Evolutionary conservation across 73 alveolate genomes (phyloP).

Genomic region (Uronychia setigera): DNA sequence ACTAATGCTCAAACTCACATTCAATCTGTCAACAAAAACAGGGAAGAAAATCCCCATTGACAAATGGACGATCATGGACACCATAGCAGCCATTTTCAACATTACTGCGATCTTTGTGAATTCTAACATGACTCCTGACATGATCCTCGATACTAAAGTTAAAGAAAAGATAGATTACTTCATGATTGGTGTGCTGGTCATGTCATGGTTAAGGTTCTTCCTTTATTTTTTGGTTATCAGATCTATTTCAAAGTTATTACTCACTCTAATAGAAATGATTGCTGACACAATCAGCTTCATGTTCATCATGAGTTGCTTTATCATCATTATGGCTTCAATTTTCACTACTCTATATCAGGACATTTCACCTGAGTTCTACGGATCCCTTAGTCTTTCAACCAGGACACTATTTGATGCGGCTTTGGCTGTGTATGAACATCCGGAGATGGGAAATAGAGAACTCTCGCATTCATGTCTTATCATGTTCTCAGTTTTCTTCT

Average conservation of each 20-base stretch:
- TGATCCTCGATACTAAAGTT: conserved; percentile 10
- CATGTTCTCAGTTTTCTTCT: conserved; percentile 32
- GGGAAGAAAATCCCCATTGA: conserved; percentile 16
- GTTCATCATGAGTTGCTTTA: conserved; percentile 54
- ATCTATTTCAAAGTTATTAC: conserved; percentile 47
- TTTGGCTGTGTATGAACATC: conserved; percentile 35
- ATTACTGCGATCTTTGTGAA: conserved; percentile 17
- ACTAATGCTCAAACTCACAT: conserved; percentile 15
- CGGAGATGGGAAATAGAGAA: conserved; percentile 23
- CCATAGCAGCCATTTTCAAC: conserved; percentile 20
- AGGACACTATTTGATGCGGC: conserved; percentile 51
- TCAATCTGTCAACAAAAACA: conserved; percentile 18
- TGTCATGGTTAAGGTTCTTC: conserved; percentile 56
- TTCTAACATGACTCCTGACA: conserved; percentile 11
- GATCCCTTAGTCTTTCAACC: conserved; percentile 32
- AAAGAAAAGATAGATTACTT: conserved; percentile 49
- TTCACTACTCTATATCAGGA: conserved; percentile 59
- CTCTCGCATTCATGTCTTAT: conserved; percentile 27
- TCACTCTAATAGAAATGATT: conserved; percentile 50
- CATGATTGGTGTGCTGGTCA: conserved; percentile 45
- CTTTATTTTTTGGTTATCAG: conserved; percentile 51
- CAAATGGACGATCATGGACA: conserved; percentile 54
- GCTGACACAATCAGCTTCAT: conserved; percentile 43
- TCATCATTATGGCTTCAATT: conserved; percentile 49
- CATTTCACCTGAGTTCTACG: conserved; percentile 29